Evolutionary conservation across 2,329 filamentous ascomycete species (phyloP).

Genomic region (Drechslera avenae): DNA sequence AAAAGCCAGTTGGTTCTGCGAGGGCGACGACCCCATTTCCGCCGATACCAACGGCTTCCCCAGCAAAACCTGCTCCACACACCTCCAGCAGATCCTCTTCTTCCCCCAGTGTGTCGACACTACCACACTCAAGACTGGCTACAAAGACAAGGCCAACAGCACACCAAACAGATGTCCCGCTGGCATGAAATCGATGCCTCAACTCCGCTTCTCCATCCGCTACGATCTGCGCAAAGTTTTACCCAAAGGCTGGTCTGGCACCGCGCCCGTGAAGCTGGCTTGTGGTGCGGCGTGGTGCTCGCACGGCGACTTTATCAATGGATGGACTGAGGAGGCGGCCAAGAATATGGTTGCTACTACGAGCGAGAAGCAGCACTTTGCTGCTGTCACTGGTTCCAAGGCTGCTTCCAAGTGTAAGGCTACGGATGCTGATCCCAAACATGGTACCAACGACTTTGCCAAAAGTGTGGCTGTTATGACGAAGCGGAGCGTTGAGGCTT

Average conservation of each 20-base stretch:
- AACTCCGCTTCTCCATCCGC: conserved; percentile 55
- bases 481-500: conserved; percentile 21
- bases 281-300: conserved; percentile 50
- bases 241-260: conserved; percentile 54
- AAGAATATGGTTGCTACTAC: conserved; percentile 51
- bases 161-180: conserved; percentile 49
- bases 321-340: conserved; percentile 52
- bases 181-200: conserved; percentile 55
- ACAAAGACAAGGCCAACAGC: conserved; percentile 39
- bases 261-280: conserved; percentile 52
- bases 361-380: conserved; percentile 44
- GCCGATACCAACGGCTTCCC: conserved; percentile 40
- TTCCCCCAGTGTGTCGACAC: conserved; percentile 55
- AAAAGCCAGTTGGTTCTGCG: conserved; percentile 37
- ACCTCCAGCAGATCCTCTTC: conserved; percentile 53
- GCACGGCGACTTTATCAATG: conserved; percentile 58
- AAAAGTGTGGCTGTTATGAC: conserved; percentile 42
- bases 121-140: conserved; percentile 41
- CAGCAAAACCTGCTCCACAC: conserved; percentile 48
- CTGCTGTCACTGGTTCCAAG: conserved; percentile 43
- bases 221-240: conserved; percentile 54
- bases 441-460: conserved; percentile 52
- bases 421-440: conserved; percentile 50
- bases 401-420: conserved; percentile 44
- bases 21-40: conserved; percentile 18